Evolutionary conservation across 2,329 filamentous ascomycete genomes (phyloP).

Genomic region (Tolypocladium guangdongense): DNA sequence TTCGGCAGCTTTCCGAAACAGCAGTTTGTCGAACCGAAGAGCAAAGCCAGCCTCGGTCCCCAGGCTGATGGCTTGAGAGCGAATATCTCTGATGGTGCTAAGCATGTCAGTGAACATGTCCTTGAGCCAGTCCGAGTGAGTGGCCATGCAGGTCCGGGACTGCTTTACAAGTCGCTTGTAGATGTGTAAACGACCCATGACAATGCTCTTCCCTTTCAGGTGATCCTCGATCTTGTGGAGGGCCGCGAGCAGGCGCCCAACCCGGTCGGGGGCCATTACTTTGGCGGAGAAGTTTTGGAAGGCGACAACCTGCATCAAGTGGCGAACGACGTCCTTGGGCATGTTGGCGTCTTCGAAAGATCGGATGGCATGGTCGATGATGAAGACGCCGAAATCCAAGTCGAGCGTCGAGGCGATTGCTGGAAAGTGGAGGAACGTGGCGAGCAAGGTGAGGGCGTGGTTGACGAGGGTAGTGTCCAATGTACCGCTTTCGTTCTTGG

Average conservation of each 20-base stretch:
- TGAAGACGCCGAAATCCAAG: conserved; percentile 67
- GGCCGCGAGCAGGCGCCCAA: conserved; percentile 57
- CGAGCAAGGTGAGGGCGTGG: conserved; percentile 68
- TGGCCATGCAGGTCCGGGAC: conserved; percentile 57
- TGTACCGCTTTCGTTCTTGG: conserved; percentile 42
- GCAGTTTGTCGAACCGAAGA: conserved; percentile 56
- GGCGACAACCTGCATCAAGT: conserved; percentile 70
- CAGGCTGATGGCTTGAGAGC: conserved; percentile 61
- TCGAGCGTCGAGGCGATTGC: conserved; percentile 60
- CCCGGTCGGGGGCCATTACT: conserved; percentile 61
- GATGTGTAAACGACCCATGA: conserved; percentile 65
- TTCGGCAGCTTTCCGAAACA: conserved; percentile 57
- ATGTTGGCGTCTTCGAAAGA: conserved; percentile 56
- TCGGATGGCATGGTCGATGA: conserved; percentile 71
- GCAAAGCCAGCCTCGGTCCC: conserved; percentile 59
- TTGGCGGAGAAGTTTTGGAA: conserved; percentile 68
- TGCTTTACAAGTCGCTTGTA: conserved; percentile 70
- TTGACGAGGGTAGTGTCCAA: conserved; percentile 61
- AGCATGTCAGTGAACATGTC: conserved; percentile 76
- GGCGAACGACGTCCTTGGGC: conserved; percentile 68
- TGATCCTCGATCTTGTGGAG: conserved; percentile 64
- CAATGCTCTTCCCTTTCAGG: conserved; percentile 68
- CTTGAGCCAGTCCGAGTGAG: conserved; percentile 67
- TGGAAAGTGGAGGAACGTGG: conserved; percentile 64
- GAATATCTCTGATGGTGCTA: conserved; percentile 66